phyloP scores from a whole-genome alignment of 257 asterid species.

The Nicotiana undulata region DNA sequence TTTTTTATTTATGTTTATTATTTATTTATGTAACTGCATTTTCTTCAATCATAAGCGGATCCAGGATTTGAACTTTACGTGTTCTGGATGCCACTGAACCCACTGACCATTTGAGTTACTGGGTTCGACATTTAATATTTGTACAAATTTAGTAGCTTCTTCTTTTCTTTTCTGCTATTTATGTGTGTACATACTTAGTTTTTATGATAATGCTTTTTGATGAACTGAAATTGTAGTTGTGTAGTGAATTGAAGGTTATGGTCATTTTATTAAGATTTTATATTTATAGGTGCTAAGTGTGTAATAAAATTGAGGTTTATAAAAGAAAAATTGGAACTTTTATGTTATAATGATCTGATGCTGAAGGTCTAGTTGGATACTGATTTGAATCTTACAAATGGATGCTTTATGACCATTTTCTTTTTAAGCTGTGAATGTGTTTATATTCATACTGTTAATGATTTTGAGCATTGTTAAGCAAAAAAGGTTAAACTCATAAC shows the following conservation, averaged over 20 bases:
- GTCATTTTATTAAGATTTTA: background rate
- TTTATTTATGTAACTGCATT: background rate
- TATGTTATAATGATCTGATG: background rate
- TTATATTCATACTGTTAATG: background rate
- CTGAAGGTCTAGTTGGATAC: conserved; percentile 5
- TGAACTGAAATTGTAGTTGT: background rate
- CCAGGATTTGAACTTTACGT: no score
- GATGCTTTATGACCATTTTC: conserved; percentile 5
- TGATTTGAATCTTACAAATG: background rate
- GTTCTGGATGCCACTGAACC: background rate
- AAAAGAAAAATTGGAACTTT: background rate
- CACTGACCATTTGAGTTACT: background rate
- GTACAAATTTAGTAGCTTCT: no score
- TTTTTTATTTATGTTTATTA: no score
- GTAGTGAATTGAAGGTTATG: background rate
- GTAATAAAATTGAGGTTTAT: background rate
- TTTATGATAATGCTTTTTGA: background rate
- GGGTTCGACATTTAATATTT: background rate
- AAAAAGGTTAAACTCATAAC: no score
- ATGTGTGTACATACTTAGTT: background rate
- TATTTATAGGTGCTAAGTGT: background rate
- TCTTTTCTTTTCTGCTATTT: background rate
- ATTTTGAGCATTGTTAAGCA: no score
- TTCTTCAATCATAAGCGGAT: background rate
- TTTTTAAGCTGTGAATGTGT: background rate